Conservation (phyloP, 2,329 filamentous ascomycete genomes). For the Paecilomyces sp. region DNA sequence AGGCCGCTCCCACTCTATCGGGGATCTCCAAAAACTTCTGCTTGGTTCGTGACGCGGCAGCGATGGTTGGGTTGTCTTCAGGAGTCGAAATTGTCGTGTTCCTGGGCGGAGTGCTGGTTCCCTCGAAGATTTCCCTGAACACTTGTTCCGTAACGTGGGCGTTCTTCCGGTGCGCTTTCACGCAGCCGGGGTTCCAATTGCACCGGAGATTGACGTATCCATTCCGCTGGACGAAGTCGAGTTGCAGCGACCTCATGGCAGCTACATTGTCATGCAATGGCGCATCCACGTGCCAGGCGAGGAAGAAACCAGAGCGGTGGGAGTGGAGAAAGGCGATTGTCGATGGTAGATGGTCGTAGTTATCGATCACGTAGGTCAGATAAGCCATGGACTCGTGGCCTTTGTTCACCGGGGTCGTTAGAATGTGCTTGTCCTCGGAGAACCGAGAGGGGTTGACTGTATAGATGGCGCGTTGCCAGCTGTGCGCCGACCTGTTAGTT, state of each 20-base stretch:
- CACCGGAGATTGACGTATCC: constrained; percentile 58
- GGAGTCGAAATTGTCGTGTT: constrained; percentile 15
- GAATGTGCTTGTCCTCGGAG: constrained; percentile 2
- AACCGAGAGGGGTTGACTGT: constrained; percentile 29
- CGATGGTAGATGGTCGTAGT: constrained; percentile 46
- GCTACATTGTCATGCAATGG: constrained; percentile 49
- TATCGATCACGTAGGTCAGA: constrained; percentile 50
- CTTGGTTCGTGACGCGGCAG: constrained; percentile 18
- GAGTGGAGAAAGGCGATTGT: constrained; percentile 51
- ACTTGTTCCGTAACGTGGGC: constrained; percentile 28
- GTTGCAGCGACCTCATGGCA: constrained; percentile 42
- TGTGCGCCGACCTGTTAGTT: constrained; percentile 7
- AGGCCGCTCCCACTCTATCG: constrained; percentile 48
- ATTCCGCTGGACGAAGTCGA: constrained; percentile 44
- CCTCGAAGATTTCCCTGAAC: constrained; percentile 30
- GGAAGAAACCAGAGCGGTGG: constrained; percentile 41
- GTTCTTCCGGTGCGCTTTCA: constrained; percentile 23
- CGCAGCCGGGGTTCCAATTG: constrained; percentile 51
- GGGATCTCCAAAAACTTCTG: constrained; percentile 37
- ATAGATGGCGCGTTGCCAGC: constrained; percentile 42
- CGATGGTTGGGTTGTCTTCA: not conserved
- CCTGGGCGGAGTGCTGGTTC: constrained; percentile 30
- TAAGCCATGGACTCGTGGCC: constrained; percentile 49
- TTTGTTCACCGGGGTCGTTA: constrained; percentile 43
- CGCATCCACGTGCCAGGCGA: constrained; percentile 53